Percentiles rank a stretch among this genome's conserved stretches.
Evolutionary conservation across 2,329 filamentous ascomycete species (phyloP).

Genomic region (Rugonectria rugulosa): DNA sequence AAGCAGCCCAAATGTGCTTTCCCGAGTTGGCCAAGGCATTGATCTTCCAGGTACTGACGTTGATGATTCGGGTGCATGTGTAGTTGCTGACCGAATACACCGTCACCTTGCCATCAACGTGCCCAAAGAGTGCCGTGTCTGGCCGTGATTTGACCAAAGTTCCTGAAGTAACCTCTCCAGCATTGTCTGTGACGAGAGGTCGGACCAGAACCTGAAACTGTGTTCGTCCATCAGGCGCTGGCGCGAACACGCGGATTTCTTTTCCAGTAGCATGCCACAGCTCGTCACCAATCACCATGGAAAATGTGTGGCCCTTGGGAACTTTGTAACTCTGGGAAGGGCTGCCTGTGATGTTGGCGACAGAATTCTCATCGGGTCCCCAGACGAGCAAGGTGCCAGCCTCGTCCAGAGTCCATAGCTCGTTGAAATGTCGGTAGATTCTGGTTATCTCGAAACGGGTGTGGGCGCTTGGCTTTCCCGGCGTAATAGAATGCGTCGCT

Average conservation of each 20-base stretch:
- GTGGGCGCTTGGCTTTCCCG: constrained; percentile 75
- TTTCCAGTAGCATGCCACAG: constrained; percentile 91
- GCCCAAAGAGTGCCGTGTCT: constrained; percentile 86
- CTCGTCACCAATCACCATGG: constrained; percentile 82
- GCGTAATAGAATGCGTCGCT: constrained; percentile 72
- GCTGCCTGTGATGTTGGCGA: constrained; percentile 76
- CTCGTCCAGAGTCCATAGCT: constrained; percentile 95
- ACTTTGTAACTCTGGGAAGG: constrained; percentile 79
- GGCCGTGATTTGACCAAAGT: constrained; percentile 77
- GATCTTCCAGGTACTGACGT: constrained; percentile 93
- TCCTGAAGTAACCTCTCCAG: constrained; percentile 88
- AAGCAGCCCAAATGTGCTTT: constrained; percentile 87
- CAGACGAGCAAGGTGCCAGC: constrained; percentile 87
- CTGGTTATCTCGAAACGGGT: constrained; percentile 80
- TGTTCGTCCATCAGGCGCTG: constrained; percentile 70
- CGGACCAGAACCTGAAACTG: constrained; percentile 79
- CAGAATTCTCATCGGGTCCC: constrained; percentile 75
- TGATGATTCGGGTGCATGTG: constrained; percentile 80
- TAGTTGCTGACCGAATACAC: constrained; percentile 86
- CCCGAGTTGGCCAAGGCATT: constrained; percentile 85
- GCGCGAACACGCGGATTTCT: constrained; percentile 84
- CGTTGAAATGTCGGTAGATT: constrained; percentile 85
- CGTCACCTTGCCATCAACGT: constrained; percentile 91
- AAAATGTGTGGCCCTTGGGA: constrained; percentile 84
- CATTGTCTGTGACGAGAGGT: constrained; percentile 73